A percentile compares a stretch with the other conserved stretches of the same genome.
Evolutionary conservation across 176 grass and related monocot species (phyloP).

Genomic region (Phoenix roebelenii): DNA sequence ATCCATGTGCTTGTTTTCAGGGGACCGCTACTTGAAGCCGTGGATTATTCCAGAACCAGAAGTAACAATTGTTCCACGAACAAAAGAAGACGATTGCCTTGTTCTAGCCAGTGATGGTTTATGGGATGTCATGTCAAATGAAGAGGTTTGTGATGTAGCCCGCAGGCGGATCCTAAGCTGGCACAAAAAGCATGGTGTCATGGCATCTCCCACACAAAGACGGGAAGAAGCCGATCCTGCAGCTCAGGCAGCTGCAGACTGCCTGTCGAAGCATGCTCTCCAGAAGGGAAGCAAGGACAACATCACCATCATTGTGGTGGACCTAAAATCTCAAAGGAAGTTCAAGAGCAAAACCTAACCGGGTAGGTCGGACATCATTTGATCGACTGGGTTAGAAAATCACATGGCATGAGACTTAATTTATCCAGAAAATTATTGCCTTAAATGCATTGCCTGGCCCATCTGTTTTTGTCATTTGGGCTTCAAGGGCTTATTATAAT

Average conservation of each 20-base stretch:
- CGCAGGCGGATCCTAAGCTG: conserved; percentile 61
- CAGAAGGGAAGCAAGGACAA: conserved; percentile 81
- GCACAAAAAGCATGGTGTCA: conserved; percentile 67
- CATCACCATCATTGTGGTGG: conserved; percentile 63
- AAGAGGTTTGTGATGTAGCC: conserved; percentile 73
- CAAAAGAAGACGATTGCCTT: conserved; percentile 68
- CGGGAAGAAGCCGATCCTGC: conserved; percentile 54
- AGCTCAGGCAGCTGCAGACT: conserved; percentile 61
- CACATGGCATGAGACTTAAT: conserved; percentile 41
- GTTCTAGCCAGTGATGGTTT: conserved; percentile 76
- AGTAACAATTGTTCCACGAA: conserved; percentile 42
- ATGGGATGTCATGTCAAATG: conserved; percentile 69
- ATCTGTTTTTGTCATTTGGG: conserved; percentile 19
- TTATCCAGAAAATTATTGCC: conserved; percentile 16
- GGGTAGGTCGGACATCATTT: not conserved
- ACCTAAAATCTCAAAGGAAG: conserved; percentile 78
- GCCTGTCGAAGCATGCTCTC: conserved; percentile 52
- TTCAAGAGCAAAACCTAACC: conserved; percentile 41
- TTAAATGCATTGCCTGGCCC: conserved; percentile 45
- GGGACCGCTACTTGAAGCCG: conserved; percentile 55
- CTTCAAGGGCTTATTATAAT: conserved; percentile 35
- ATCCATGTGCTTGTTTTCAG: conserved; percentile 25
- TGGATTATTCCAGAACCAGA: conserved; percentile 64
- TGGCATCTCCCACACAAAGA: conserved; percentile 13
- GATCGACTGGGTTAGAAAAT: conserved; percentile 14